Evolutionary conservation across 75 land plant species (phyloP).

Genomic region (Chamaecyparis obtusa): DNA sequence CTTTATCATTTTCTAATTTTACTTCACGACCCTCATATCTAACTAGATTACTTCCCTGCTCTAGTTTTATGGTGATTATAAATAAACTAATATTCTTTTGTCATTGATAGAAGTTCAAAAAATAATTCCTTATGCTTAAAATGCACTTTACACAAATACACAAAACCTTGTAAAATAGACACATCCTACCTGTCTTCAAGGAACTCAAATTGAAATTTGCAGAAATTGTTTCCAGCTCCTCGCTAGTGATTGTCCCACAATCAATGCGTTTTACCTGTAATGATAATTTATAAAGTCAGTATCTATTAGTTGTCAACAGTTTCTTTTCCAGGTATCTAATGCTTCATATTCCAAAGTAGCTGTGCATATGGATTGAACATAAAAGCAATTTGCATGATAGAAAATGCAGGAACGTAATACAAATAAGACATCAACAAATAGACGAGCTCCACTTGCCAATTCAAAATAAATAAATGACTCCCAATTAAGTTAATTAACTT

Average conservation of each 20-base stretch:
- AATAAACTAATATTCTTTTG: neutral
- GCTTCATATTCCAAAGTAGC: neutral
- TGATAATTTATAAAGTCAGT: neutral
- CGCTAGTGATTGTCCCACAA: constrained; percentile 66
- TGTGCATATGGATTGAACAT: neutral
- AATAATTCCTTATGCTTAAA: neutral
- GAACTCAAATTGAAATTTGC: constrained; percentile 67
- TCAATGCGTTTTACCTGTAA: constrained; percentile 82
- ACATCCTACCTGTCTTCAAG: constrained; percentile 72
- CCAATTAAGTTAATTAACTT: neutral
- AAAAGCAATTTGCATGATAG: neutral
- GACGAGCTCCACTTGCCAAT: neutral
- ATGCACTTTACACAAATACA: neutral
- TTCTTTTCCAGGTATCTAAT: too few relatives aligned
- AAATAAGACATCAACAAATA: neutral
- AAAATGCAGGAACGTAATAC: neutral
- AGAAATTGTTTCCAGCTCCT: constrained; percentile 81
- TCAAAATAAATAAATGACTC: neutral
- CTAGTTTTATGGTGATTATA: neutral
- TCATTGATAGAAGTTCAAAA: neutral
- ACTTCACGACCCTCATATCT: neutral
- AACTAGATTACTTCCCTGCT: neutral
- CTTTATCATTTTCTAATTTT: neutral
- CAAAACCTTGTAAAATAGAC: neutral
- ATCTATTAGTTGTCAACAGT: neutral